Conservation (phyloP, 108 stramenopile species). For the Schizochytrium sp. region DNA sequence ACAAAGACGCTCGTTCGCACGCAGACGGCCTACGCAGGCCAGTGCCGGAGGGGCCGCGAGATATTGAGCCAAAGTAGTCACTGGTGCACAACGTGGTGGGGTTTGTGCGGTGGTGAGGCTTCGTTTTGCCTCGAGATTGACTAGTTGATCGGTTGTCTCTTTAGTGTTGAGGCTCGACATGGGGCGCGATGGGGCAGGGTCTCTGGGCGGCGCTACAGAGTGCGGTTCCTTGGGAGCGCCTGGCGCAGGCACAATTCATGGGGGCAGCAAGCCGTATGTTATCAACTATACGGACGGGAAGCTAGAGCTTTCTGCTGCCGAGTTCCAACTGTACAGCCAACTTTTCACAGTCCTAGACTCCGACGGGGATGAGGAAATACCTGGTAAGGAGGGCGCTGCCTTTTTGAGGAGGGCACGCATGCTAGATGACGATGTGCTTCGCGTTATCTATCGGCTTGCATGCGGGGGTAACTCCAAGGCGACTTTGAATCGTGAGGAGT, state of each 20-base stretch:
- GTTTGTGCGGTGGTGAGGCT: too few relatives aligned
- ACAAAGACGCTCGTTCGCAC: too few relatives aligned
- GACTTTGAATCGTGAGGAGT: background rate
- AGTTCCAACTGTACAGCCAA: constrained; percentile 33
- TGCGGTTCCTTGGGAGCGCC: too few relatives aligned
- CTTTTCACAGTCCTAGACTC: constrained; percentile 49
- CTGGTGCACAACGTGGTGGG: too few relatives aligned
- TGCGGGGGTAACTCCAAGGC: constrained; percentile 52
- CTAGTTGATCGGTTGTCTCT: too few relatives aligned
- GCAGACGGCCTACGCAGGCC: too few relatives aligned
- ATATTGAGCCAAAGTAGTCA: too few relatives aligned
- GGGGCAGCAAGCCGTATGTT: background rate
- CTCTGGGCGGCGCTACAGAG: too few relatives aligned
- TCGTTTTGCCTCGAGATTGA: too few relatives aligned
- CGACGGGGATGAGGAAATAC: background rate
- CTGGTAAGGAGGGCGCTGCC: constrained; percentile 32
- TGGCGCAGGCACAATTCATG: background rate
- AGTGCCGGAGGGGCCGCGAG: too few relatives aligned
- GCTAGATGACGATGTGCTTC: constrained; percentile 29
- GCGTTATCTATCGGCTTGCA: constrained; percentile 48
- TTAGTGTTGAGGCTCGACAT: too few relatives aligned
- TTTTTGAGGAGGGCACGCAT: background rate
- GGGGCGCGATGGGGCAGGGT: too few relatives aligned
- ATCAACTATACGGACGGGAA: constrained; percentile 11
- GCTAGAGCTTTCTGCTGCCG: background rate